Conservation (phyloP, 345 rosid genomes). For the Leavenworthia alabamica region DNA sequence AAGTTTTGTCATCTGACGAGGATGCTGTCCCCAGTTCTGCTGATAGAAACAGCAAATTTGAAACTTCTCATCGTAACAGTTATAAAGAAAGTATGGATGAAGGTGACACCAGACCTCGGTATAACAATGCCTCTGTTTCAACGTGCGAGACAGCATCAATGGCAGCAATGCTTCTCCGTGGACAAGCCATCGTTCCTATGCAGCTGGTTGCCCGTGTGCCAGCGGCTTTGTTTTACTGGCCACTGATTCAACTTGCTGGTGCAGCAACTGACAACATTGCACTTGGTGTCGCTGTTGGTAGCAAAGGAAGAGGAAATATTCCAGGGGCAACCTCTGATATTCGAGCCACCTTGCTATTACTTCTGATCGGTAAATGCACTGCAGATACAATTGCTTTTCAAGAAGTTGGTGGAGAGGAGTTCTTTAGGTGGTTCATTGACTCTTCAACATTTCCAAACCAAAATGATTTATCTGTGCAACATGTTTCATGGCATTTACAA, state of each 20-base stretch:
- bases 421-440: slow-evolving; percentile 61
- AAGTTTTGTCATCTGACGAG: slow-evolving; percentile 60
- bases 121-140: slow-evolving; percentile 35
- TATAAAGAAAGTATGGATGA: slow-evolving; percentile 47
- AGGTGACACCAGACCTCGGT: slow-evolving; percentile 42
- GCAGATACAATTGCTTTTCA: slow-evolving; percentile 80
- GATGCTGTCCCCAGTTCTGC: slow-evolving; percentile 32
- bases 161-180: slow-evolving; percentile 89
- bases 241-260: slow-evolving; percentile 93
- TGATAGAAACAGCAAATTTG: slow-evolving; percentile 40
- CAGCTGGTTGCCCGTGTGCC: slow-evolving; percentile 93
- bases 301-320: slow-evolving; percentile 96
- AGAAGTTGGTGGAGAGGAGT: slow-evolving; percentile 89
- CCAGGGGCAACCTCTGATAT: slow-evolving; percentile 97
- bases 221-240: slow-evolving; percentile 92
- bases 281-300: slow-evolving; percentile 95
- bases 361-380: slow-evolving; percentile 92
- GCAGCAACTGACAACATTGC: slow-evolving; percentile 94
- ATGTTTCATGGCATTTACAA: slow-evolving; percentile 20
- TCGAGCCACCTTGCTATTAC: slow-evolving; percentile 79
- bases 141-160: slow-evolving; percentile 70
- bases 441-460: slow-evolving; percentile 6
- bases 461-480: slow-evolving; percentile 2
- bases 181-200: slow-evolving; percentile 88
- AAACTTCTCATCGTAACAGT: slow-evolving; percentile 32